Evolutionary conservation across 345 rosid species (phyloP).

Genomic region (Syzygium jambos): DNA sequence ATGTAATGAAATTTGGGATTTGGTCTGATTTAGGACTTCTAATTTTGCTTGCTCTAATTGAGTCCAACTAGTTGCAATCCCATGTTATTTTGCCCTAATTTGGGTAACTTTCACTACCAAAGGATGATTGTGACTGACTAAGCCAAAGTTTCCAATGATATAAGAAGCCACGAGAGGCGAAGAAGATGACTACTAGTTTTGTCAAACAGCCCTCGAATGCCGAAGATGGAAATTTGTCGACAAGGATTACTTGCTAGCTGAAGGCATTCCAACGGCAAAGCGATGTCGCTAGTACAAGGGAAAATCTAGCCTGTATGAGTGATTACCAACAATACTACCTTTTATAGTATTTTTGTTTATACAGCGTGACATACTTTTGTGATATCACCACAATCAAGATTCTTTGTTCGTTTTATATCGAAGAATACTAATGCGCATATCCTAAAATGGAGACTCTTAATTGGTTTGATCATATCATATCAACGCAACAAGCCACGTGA

Average conservation of each 20-base stretch:
- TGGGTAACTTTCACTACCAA: neutral
- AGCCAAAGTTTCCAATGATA: neutral
- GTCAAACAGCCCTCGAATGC: neutral
- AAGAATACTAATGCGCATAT: neutral
- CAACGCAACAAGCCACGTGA: neutral
- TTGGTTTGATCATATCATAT: neutral
- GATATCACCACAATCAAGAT: neutral
- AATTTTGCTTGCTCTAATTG: neutral
- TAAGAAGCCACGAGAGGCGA: neutral
- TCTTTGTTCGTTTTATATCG: neutral
- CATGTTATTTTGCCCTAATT: neutral
- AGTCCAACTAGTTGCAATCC: neutral
- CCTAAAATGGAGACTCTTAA: neutral
- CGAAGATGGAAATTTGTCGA: neutral
- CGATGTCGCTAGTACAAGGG: neutral
- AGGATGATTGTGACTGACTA: neutral
- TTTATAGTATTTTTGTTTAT: neutral
- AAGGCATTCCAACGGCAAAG: neutral
- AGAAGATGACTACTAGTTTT: neutral
- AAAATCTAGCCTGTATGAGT: neutral
- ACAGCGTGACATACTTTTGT: neutral
- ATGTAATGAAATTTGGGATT: neutral
- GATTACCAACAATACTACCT: neutral
- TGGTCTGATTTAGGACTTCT: neutral
- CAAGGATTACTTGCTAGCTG: neutral